These are phyloP conservation scores for Talaromyces trachyspermus DNA, from an alignment of 495 filamentous ascomycete species.

Conservation along the genomic window DNA sequence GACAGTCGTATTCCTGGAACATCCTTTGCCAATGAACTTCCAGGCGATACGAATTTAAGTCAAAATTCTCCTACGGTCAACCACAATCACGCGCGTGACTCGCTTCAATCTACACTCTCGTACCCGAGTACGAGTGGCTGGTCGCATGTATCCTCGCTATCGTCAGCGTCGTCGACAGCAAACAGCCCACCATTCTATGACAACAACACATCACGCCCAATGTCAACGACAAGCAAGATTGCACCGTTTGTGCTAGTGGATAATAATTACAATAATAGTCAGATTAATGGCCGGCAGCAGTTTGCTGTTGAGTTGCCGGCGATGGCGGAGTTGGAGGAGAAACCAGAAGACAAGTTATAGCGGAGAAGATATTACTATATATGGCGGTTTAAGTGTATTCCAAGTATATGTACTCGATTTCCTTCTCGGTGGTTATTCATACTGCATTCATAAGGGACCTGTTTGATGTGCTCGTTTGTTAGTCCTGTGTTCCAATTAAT, in stretches of 20 bases:
- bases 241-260: background rate
- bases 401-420: background rate
- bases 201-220: background rate
- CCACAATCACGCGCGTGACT: background rate
- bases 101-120: constrained; percentile 1
- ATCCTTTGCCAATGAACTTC: constrained; percentile 4
- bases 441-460: no score
- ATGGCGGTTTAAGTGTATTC: background rate
- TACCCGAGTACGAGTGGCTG: background rate
- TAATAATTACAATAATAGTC: no score
- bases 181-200: background rate
- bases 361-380: background rate
- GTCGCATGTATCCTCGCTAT: background rate
- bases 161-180: background rate
- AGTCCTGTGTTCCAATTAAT: no score
- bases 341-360: no score
- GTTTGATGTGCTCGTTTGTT: no score
- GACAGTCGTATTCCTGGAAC: no score
- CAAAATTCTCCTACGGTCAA: background rate
- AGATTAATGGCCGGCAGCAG: background rate
- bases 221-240: background rate
- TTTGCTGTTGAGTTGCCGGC: constrained; percentile 4
- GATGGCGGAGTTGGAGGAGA: background rate
- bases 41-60: background rate
- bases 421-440: no score